phyloP scores from a whole-genome alignment of 495 filamentous ascomycete genomes.

The Darksidea phi region DNA sequence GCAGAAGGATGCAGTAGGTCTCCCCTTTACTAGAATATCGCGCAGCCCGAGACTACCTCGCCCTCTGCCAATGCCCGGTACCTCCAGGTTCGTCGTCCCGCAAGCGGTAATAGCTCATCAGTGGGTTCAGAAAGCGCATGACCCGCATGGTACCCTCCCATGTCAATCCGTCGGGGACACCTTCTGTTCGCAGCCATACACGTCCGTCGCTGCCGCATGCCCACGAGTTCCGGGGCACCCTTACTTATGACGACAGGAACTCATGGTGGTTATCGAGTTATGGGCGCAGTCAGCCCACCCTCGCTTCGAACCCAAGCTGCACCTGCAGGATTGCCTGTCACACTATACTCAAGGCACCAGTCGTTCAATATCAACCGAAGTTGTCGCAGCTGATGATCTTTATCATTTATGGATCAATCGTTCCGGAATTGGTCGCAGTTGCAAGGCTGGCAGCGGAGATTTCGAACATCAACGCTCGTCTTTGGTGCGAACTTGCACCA shows the following conservation, averaged over 20 bases:
- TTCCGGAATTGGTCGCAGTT: too few species aligned
- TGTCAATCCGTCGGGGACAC: neutral
- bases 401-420: too few species aligned
- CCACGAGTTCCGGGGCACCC: neutral
- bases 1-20: neutral
- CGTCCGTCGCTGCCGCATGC: neutral
- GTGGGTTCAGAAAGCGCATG: conserved; percentile 12
- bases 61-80: conserved; percentile 6
- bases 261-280: neutral
- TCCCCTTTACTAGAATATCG: neutral
- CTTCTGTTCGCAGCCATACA: conserved; percentile 15
- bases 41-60: neutral
- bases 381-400: too few species aligned
- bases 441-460: too few species aligned
- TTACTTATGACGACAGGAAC: conserved; percentile 14
- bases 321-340: too few species aligned
- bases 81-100: conserved; percentile 19
- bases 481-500: too few species aligned
- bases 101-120: conserved; percentile 9
- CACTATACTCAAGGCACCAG: too few species aligned
- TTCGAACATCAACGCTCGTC: too few species aligned
- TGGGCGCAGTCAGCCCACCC: neutral
- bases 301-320: too few species aligned
- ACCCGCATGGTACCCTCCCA: conserved; percentile 17
- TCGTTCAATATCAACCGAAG: too few species aligned